phyloP scores from a whole-genome alignment of 2,329 filamentous ascomycete species.

The Epichloe bromicola region DNA sequence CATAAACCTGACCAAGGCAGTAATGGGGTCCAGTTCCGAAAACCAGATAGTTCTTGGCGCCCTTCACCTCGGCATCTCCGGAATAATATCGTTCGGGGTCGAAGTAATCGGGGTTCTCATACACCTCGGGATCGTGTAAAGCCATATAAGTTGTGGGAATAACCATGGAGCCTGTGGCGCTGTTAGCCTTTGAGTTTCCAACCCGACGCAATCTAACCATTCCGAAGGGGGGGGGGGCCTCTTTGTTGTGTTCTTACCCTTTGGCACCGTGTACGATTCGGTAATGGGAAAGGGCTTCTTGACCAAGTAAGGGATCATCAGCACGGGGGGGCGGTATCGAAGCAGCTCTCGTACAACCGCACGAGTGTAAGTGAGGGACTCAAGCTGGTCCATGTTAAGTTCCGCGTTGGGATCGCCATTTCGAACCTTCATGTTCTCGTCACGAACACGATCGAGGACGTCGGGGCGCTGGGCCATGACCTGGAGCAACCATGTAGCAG shows the following conservation, averaged over 20 bases:
- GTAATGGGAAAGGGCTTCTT: slow-evolving; percentile 95
- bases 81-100: slow-evolving; percentile 86
- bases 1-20: slow-evolving; percentile 89
- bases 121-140: slow-evolving; percentile 84
- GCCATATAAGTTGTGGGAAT: slow-evolving; percentile 84
- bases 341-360: slow-evolving; percentile 85
- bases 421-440: slow-evolving; percentile 72
- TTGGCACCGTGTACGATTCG: slow-evolving; percentile 78
- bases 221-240: background rate
- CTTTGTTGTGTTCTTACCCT: slow-evolving; percentile 38
- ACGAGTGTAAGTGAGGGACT: slow-evolving; percentile 79
- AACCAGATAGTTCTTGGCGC: slow-evolving; percentile 88
- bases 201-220: background rate
- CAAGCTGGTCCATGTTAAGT: slow-evolving; percentile 73
- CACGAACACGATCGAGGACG: slow-evolving; percentile 74
- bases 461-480: slow-evolving; percentile 89
- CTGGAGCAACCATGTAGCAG: slow-evolving; percentile 91
- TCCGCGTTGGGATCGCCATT: slow-evolving; percentile 59
- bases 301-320: slow-evolving; percentile 90
- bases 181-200: background rate
- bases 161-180: slow-evolving; percentile 63
- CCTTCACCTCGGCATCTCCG: slow-evolving; percentile 75
- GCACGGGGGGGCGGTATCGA: slow-evolving; percentile 80
- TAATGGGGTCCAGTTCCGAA: slow-evolving; percentile 95
- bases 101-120: slow-evolving; percentile 77